phyloP scores from a whole-genome alignment of 352 stramenopile genomes.

The Phytophthora pistaciae region DNA sequence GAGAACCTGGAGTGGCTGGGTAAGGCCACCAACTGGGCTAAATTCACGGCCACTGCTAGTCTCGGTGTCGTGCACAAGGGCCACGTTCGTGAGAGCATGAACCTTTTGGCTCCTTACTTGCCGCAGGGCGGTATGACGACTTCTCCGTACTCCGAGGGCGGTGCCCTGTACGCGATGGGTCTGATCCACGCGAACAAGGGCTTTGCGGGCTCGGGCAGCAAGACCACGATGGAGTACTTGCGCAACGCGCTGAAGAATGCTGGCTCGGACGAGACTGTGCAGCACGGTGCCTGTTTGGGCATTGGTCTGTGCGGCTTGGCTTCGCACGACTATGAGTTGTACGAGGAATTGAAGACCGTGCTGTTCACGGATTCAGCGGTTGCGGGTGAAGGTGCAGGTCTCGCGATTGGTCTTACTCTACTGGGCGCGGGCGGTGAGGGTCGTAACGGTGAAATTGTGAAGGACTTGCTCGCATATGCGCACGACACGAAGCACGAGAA shows the following conservation, averaged over 20 bases:
- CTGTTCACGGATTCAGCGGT: slow-evolving; percentile 99
- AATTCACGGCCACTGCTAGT: slow-evolving; percentile 98
- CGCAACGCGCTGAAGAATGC: slow-evolving; percentile 86
- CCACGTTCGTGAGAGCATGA: slow-evolving; percentile 98
- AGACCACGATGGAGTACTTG: slow-evolving; percentile 88
- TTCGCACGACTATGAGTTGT: slow-evolving; percentile 95
- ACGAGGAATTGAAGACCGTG: slow-evolving; percentile 98
- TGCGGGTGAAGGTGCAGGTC: slow-evolving; percentile 96
- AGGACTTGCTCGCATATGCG: slow-evolving; percentile 97
- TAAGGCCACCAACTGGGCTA: slow-evolving; percentile 99
- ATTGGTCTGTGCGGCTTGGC: slow-evolving; percentile 97
- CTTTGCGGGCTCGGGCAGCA: slow-evolving; percentile 84
- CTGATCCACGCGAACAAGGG: slow-evolving; percentile 98
- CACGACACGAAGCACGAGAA: slow-evolving; percentile 99
- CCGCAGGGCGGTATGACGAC: slow-evolving; percentile 88
- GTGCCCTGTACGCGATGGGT: slow-evolving; percentile 97
- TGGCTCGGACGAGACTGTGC: slow-evolving; percentile 96
- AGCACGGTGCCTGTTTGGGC: slow-evolving; percentile 97
- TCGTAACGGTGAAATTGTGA: slow-evolving; percentile 84
- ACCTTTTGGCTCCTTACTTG: slow-evolving; percentile 98
- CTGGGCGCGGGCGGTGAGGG: slow-evolving; percentile 94
- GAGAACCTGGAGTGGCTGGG: slow-evolving; percentile 99
- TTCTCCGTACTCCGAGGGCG: slow-evolving; percentile 97
- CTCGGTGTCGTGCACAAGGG: slow-evolving; percentile 99
- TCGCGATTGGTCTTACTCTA: slow-evolving; percentile 98